Evolutionary conservation across 371 early-diverging fungal species (phyloP), one percentile per base, ranked within the genome.

Genomic region (Parasitella parasitica): DNA sequence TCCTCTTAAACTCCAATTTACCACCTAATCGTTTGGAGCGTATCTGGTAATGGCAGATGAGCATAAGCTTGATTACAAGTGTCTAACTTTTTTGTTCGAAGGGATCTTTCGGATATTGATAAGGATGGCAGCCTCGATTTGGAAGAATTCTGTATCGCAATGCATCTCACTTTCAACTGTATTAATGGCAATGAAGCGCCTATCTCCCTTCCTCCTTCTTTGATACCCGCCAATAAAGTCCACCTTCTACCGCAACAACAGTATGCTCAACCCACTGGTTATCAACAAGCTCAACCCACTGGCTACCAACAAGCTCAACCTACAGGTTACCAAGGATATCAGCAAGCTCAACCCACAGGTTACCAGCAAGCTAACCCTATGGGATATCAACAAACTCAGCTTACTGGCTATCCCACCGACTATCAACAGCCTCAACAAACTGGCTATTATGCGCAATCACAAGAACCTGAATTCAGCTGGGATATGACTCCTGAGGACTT

Each of bases 41-140:
- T 57, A 89, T 92, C 66, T 92, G 92, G 92, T 85, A 86, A 43
- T 54, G 15, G 9, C 6, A 16, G 11, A 9, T 2, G 1, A 20
- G 1, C 43, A 43, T 43, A 11, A 8, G 11, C 22, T 43, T 3
- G 9, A 20, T 11, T n/a, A n/a, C n/a, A n/a, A 32, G 32, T 32
- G 11, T 32, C 11, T 1, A 32, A 32, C 8, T 8, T 11, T 32
- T 32, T 32, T 32, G 32, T 32, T 1, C 13, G 22, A 43, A 88
- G 92, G 93, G 89, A 88, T 66, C 84, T 95, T 36, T 87, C 94
- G 20, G 95, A 95, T 63, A 93, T 92, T 61, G 93, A 92, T 71
- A 87, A 90, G 70, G 95, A 95, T 72, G 95, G 95, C 12, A 86
- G 82, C 50, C 85, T 95, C 61, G 94, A 94, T 65, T 84, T 90